Evolutionary conservation across 2,329 filamentous ascomycete genomes (phyloP), one percentile per base, ranked within the genome.

Genomic region (Chrysosporium queenslandicum): DNA sequence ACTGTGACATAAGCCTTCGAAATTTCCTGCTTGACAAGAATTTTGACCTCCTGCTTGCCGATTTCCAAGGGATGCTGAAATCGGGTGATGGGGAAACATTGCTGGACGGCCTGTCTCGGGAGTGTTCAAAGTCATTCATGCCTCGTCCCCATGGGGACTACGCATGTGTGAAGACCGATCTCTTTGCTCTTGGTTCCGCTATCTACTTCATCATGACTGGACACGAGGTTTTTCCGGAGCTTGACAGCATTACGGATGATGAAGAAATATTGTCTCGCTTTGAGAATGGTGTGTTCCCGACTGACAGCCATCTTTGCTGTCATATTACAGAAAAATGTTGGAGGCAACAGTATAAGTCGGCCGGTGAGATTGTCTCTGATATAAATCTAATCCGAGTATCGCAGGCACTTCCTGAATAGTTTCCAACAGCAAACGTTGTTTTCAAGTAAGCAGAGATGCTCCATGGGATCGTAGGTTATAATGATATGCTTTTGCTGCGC

Each of bases 1-100:
- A 72, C 55, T 68, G 63, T 58, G 68, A 73, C 55, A 58, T 72
- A 32, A 63, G 65, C 54, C 67, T 68, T 2, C 65, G 63, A 45
- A 70, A 72, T 56, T 66, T 71, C 51, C 59, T 71, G 0, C 56
- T 72, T 18, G 66, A 71, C 54, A 57, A 59, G 23, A 42, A 60
- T 43, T 59, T 71, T 25, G 55, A 66, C 53, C 60, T 71, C 50
- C 37, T 9, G 16, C 37, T 41, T 21, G 6, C 37, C 2, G 46
- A 50, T 20, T 50, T 50, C 21, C 37, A 41, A 20, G 37, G 37
- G 16, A 41, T 41, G 37, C 37, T 41, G 11, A 47, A 47, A 18
- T 47, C 45, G 16, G 18, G 11, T 12, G 27, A 47, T 34, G 45
- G 45, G n/a, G 29, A 47, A 34, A 47, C 11, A 16, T 18, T 47